Base-by-base conservation (phyloP, 441 rosid species). In the Pelargonium citronellum region DNA sequence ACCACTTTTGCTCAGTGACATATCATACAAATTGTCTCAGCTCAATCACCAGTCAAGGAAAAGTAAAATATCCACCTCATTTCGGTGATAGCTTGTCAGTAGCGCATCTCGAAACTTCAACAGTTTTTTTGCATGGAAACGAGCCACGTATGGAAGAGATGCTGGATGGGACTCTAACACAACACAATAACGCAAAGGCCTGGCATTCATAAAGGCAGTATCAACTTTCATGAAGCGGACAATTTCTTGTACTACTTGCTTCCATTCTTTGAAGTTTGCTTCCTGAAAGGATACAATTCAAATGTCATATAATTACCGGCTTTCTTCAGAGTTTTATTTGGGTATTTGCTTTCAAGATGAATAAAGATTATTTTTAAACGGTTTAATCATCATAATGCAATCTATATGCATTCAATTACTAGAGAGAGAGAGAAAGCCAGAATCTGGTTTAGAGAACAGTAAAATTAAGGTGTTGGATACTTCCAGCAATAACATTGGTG, bases 221-320 rank as follows among this genome's bases (percentile, higher is more conserved):
- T 81, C 87, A 61, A 83, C 83, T 67, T 86, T 79, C 37, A 78
- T 83, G 80, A 94, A 94, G 67, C 81, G 87, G 37, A 74, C 73
- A 78, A 94, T 91, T 80, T 94, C 98, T 81, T 89, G 90, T 67
- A 87, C 87, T 79, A 94, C 96, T 65, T 86, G 74, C 78, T 85
- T 91, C 97, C 99, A 94, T 73, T 94, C 96, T 84, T 86, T 90
- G 72, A 90, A 94, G 75, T 85, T 86, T 15, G 94, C 87, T 80
- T 87, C 96, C 97, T 91, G 83, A 43, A 34, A 80, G 75, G 68
- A 71, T 47, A 55, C 2, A 73, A 67, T 10, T 24, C 10, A 71
- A 37, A 57, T 44, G 53, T 11, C 72, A 55, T 1, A 15, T 16
- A 16, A 16, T 9, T 5, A 55, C 19, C 17, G 61, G 20, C 24